phyloP scores from a whole-genome alignment of 148 eudicot species.

The Silene conica region DNA sequence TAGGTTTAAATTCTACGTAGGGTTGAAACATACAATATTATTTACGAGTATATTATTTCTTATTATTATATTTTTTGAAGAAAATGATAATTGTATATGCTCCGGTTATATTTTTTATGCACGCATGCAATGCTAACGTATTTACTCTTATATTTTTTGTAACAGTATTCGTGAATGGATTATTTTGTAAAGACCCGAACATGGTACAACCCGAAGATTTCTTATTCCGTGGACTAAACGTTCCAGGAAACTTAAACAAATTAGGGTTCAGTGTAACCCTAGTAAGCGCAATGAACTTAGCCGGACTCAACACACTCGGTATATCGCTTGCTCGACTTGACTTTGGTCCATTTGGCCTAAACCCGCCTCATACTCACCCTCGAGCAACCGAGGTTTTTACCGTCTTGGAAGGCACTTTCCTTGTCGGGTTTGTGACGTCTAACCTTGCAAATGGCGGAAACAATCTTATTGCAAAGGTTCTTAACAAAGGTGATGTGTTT shows the following conservation, averaged over 20 bases:
- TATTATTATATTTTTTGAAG: too few species aligned
- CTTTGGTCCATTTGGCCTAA: neutral
- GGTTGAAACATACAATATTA: too few species aligned
- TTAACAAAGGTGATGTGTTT: neutral
- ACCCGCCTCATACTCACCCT: constrained; percentile 9
- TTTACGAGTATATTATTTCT: too few species aligned
- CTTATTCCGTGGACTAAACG: neutral
- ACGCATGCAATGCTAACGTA: neutral
- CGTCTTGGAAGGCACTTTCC: neutral
- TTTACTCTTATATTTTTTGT: neutral
- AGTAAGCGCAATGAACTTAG: constrained; percentile 14
- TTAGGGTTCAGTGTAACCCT: constrained; percentile 8
- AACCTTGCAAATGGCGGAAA: constrained; percentile 8
- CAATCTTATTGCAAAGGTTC: neutral
- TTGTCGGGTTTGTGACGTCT: constrained; percentile 6
- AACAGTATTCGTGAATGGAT: constrained; percentile 4
- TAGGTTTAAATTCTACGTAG: too few species aligned
- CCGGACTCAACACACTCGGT: neutral
- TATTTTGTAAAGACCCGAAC: constrained; percentile 3
- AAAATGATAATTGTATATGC: too few species aligned
- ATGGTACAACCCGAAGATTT: neutral
- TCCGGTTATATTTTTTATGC: too few species aligned
- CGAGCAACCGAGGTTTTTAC: constrained; percentile 5
- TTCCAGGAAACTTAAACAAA: neutral
- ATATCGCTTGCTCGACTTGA: constrained; percentile 8